Evolutionary conservation across 345 rosid species (phyloP).

Genomic region (Anastatica hierochuntica): DNA sequence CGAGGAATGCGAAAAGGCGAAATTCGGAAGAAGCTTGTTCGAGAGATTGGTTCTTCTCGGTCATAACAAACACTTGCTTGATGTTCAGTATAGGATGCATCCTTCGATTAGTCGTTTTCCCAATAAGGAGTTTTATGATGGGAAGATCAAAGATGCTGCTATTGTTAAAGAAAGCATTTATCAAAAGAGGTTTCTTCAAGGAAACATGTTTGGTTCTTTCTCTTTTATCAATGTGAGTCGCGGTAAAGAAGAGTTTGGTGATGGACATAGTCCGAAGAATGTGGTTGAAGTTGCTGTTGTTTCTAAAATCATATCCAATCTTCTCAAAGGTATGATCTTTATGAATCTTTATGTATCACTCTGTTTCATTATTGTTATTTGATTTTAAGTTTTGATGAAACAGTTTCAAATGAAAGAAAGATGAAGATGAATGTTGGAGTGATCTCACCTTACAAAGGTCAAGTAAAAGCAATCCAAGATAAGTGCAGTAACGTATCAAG

Average conservation of each 20-base stretch:
- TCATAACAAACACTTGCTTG: slow-evolving; percentile 34
- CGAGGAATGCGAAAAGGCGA: slow-evolving; percentile 15
- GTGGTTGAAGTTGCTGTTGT: slow-evolving; percentile 33
- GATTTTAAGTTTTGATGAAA: neutral
- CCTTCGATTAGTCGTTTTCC: slow-evolving; percentile 55
- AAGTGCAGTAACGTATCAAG: neutral
- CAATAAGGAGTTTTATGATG: slow-evolving; percentile 32
- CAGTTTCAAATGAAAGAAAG: slow-evolving; percentile 6
- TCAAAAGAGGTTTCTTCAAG: slow-evolving; percentile 20
- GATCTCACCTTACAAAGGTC: slow-evolving; percentile 34
- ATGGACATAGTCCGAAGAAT: slow-evolving; percentile 19
- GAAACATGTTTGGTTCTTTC: slow-evolving; percentile 30
- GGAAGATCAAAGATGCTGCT: slow-evolving; percentile 28
- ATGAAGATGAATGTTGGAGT: slow-evolving; percentile 27
- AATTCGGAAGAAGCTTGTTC: slow-evolving; percentile 60
- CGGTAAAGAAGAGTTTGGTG: slow-evolving; percentile 18
- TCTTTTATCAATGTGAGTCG: slow-evolving; percentile 31
- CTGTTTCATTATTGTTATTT: too few species aligned
- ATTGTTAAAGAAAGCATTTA: slow-evolving; percentile 25
- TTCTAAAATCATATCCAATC: slow-evolving; percentile 13
- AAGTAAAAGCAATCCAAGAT: slow-evolving; percentile 31
- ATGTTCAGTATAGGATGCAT: slow-evolving; percentile 56
- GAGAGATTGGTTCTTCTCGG: slow-evolving; percentile 43
- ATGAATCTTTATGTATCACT: too few species aligned
- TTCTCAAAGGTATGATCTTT: slow-evolving; percentile 23